Base-by-base conservation (phyloP, 177 flowering plant genomes). In the Viscum album region DNA sequence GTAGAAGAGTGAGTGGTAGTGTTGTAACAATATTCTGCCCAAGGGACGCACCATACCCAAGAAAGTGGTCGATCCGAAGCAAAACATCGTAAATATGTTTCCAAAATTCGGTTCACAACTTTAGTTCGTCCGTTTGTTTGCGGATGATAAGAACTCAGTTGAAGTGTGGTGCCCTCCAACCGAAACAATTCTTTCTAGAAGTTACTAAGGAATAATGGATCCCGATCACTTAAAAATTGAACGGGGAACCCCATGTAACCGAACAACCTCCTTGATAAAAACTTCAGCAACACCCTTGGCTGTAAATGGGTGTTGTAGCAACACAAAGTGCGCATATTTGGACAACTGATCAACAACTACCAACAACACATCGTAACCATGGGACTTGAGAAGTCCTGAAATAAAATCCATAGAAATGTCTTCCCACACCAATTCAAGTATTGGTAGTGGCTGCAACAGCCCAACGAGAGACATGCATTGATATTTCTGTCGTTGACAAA, bases 391-490 rank as follows among this genome's bases (percentile, higher is more conserved):
- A 1, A 61, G 33, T 15, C 65, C 65, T 0, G 0, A 10, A 15
- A 61, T 17, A 61, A 61, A 61, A 34, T 61, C 34, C 36, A 61
- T 31, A 16, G 65, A 61, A 29, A 61, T 61, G 31, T 61, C 65
- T 12, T n/a, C 31, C 65, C 65, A 61, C 5, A 61, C 24, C 24
- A 1, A 10, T 10, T 12, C 33, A 1, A 34, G 65, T 12, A 61
- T 61, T 11, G 65, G 65, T 11, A 61, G 65, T n/a, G 65, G 65
- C 65, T 61, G 65, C 33, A 61, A 34, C 6, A 30, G 33, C 8
- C 65, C 65, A 61, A 34, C 21, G 17, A 34, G 2, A 12, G 31
- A 12, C 5, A 34, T 12, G 16, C 17, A 29, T 34, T 31, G 19
- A n/a, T 0, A n/a, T 23, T 61, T 61, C 5, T 61, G 13, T 29